Evolutionary conservation across 1,139 yeast species (phyloP).

Genomic region (Kodamaea suecica): DNA sequence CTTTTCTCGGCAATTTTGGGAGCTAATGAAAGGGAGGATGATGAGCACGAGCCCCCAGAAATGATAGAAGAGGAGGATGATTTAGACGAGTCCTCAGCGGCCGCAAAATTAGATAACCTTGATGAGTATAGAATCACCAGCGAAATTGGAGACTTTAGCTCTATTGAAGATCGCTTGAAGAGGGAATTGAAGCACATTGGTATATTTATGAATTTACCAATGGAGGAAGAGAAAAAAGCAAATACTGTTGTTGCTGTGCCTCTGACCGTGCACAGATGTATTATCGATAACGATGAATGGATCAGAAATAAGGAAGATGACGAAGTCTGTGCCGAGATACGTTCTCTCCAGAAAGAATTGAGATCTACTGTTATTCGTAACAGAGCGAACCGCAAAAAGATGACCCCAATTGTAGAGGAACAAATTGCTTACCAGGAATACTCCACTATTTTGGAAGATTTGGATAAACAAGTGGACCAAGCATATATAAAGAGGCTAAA

Average conservation of each 20-base stretch:
- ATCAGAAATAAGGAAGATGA: conserved; percentile 83
- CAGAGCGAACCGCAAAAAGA: conserved; percentile 59
- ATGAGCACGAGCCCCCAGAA: conserved; percentile 23
- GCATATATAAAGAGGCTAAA: conserved; percentile 82
- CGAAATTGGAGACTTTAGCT: conserved; percentile 58
- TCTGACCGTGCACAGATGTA: conserved; percentile 20
- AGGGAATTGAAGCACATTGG: conserved; percentile 90
- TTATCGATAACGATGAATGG: conserved; percentile 74
- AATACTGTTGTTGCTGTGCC: conserved; percentile 4
- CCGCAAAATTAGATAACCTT: conserved; percentile 33
- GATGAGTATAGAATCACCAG: conserved; percentile 36
- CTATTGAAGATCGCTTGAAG: conserved; percentile 83
- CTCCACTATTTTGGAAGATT: conserved; percentile 80
- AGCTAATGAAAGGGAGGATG: conserved; percentile 41
- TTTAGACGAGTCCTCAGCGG: conserved; percentile 31
- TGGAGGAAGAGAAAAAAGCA: conserved; percentile 27
- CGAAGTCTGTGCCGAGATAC: conserved; percentile 82
- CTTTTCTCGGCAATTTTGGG: conserved; percentile 75
- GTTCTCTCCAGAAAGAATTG: conserved; percentile 68
- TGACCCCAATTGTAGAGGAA: conserved; percentile 78
- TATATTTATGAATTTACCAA: conserved; percentile 66
- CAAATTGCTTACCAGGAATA: conserved; percentile 96
- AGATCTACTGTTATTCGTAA: conserved; percentile 61
- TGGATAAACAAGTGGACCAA: conserved; percentile 95
- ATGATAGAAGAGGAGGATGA: conserved; percentile 16